Conservation (phyloP, 805 yeast genomes). For the Schizosaccharomyces lindneri region DNA sequence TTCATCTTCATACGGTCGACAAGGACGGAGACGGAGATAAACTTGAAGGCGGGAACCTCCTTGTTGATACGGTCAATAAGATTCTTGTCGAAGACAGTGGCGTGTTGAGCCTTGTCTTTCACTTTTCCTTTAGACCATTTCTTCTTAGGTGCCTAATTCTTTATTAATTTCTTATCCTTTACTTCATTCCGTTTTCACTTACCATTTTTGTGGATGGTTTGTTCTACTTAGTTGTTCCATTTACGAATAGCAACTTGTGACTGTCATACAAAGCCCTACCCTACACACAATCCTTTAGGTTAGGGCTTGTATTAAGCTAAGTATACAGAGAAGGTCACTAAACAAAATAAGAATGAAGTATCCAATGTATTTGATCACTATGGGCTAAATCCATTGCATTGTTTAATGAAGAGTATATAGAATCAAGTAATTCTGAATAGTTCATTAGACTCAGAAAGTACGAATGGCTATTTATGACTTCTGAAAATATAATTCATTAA, state of each 20-base stretch:
- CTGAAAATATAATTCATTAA: too few relatives aligned
- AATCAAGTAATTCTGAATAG: too few relatives aligned
- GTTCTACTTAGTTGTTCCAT: background rate
- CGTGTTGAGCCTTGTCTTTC: slow-evolving; percentile 99
- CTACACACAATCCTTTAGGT: background rate
- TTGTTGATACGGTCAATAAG: slow-evolving; percentile 97
- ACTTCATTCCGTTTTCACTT: background rate
- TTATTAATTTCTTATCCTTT: background rate
- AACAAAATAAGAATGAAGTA: background rate
- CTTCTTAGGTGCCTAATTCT: slow-evolving; percentile 33
- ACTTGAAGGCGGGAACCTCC: slow-evolving; percentile 98
- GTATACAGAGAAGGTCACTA: background rate
- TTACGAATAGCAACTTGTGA: background rate
- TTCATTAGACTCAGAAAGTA: too few relatives aligned
- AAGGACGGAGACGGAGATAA: slow-evolving; percentile 87
- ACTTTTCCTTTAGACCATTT: slow-evolving; percentile 99
- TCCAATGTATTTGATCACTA: too few relatives aligned
- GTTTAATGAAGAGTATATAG: too few relatives aligned
- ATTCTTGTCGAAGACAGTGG: slow-evolving; percentile 90
- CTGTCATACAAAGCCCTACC: background rate
- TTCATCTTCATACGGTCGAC: slow-evolving; percentile 98
- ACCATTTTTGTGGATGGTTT: background rate
- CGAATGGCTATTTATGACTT: too few relatives aligned
- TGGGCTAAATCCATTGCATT: too few relatives aligned
- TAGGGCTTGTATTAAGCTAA: background rate